phyloP scores from a whole-genome alignment of 306 rosid genomes.

The Spatholobus suberectus region DNA sequence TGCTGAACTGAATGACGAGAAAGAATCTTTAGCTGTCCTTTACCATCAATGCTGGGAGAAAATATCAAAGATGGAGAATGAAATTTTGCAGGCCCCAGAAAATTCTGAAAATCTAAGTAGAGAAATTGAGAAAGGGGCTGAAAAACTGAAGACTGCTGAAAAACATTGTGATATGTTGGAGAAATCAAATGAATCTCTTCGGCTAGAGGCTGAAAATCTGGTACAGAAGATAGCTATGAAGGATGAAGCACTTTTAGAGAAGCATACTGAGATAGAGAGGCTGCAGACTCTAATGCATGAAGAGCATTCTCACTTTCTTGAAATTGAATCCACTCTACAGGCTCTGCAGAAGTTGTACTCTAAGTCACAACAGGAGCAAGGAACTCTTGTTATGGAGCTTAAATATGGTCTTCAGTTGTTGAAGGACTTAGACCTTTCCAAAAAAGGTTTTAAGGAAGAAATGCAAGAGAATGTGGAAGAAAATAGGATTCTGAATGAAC shows the following conservation, averaged over 20 bases:
- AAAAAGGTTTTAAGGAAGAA: constrained; percentile 69
- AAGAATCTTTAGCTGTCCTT: constrained; percentile 59
- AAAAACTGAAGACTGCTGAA: constrained; percentile 62
- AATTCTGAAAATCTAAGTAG: constrained; percentile 57
- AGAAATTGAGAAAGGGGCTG: constrained; percentile 58
- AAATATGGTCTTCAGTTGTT: constrained; percentile 75
- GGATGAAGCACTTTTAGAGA: constrained; percentile 81
- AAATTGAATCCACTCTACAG: constrained; percentile 77
- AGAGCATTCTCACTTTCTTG: constrained; percentile 75
- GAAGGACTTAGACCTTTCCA: constrained; percentile 72
- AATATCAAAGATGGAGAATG: constrained; percentile 72
- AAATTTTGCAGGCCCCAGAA: constrained; percentile 62
- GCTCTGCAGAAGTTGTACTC: constrained; percentile 70
- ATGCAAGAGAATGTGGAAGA: constrained; percentile 62
- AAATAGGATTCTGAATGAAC: constrained; percentile 65
- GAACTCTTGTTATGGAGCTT: constrained; percentile 75
- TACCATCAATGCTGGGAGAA: constrained; percentile 74
- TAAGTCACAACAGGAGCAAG: constrained; percentile 90
- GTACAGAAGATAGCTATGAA: constrained; percentile 71
- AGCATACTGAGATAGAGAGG: constrained; percentile 69
- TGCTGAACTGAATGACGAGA: constrained; percentile 62
- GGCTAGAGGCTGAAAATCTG: constrained; percentile 67
- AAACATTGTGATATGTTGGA: constrained; percentile 60
- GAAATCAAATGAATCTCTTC: constrained; percentile 71
- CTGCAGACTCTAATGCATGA: constrained; percentile 74